Evolutionary conservation across 768 basidiomycete species (phyloP), one percentile per base, ranked within the genome.

Genomic region (Naganishia randhawae): DNA sequence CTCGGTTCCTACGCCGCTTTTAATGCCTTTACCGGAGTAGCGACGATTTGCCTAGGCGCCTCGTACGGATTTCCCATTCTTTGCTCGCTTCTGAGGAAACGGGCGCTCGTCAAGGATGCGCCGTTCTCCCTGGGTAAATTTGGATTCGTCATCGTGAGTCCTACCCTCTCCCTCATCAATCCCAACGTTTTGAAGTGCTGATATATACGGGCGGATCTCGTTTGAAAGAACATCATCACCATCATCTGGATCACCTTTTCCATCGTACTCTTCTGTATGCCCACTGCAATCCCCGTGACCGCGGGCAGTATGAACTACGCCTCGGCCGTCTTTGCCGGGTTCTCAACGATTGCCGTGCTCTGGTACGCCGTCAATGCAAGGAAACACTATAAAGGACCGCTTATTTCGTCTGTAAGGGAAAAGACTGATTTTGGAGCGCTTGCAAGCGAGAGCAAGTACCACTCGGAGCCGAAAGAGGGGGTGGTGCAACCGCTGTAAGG

Each of bases 181-280:
- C n/a, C n/a, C n/a, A n/a, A n/a, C n/a, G n/a, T n/a, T n/a, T n/a
- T n/a, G n/a, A n/a, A n/a, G n/a, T n/a, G n/a, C n/a, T n/a, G n/a
- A n/a, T n/a, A n/a, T n/a, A n/a, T n/a, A n/a, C n/a, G 22, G 2
- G 84, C 0, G 76, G 69, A 22, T 76, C 77, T 66, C 84, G 85
- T 0, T 72, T 68, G 33, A 27, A 48, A 78, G 86, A 88, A 88
- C 75, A 72, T 75, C 11, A 73, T 84, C 19, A 85, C 86, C 4
- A 81, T 88, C 11, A 55, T 84, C n/a, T 88, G 87, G 87, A 81
- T 85, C 41, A 48, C 66, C 66, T 86, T 88, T 62, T 84, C 86
- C 74, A 85, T 86, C 50, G 84, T 88, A 35, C 73, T 89, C 69
- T 88, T 88, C 73, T 87, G 86, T 27, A 88, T 88, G 86, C 87